A percentile compares a stretch with the other conserved stretches of the same genome.
Conservation (phyloP, 495 filamentous ascomycete genomes). For the Cercophora scortea region DNA sequence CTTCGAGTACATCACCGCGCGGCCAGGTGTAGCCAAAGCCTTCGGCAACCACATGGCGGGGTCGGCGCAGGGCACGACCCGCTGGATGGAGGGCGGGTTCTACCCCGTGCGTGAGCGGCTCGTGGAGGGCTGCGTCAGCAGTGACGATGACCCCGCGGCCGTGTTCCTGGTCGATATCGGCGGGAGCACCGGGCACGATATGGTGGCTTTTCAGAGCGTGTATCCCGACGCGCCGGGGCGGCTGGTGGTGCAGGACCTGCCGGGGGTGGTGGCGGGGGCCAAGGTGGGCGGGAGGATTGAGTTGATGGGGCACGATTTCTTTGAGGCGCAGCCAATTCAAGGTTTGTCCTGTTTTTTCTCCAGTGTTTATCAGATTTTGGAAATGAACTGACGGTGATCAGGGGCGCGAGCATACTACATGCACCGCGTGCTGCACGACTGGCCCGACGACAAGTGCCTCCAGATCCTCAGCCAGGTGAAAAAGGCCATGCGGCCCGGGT, state of each 20-base stretch:
- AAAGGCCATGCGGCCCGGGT: conserved; percentile 35
- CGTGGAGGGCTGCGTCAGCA: conserved; percentile 11
- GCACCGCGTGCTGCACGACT: conserved; percentile 39
- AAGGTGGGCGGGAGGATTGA: conserved; percentile 10
- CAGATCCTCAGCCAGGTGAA: conserved; percentile 28
- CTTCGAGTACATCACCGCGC: conserved; percentile 21
- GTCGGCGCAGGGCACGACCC: conserved; percentile 39
- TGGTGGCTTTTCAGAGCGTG: conserved; percentile 30
- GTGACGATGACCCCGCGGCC: conserved; percentile 1
- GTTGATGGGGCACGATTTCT: conserved; percentile 29
- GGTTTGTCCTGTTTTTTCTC: too few relatives aligned
- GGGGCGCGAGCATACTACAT: conserved; percentile 36
- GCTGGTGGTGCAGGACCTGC: conserved; percentile 42
- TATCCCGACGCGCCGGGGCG: conserved; percentile 33
- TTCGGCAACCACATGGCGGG: conserved; percentile 48
- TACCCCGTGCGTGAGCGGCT: conserved; percentile 40
- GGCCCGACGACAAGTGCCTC: conserved; percentile 30
- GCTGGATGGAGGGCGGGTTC: conserved; percentile 45
- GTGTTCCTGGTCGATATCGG: conserved; percentile 48
- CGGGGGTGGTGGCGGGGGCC: conserved; percentile 23
- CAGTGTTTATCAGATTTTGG: too few relatives aligned
- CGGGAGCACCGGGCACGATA: conserved; percentile 43
- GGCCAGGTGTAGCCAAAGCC: conserved; percentile 11
- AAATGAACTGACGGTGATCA: background rate
- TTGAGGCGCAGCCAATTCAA: conserved; percentile 27